Conservation (phyloP, 208 protist genomes). For the Leishmania aethiopica region DNA sequence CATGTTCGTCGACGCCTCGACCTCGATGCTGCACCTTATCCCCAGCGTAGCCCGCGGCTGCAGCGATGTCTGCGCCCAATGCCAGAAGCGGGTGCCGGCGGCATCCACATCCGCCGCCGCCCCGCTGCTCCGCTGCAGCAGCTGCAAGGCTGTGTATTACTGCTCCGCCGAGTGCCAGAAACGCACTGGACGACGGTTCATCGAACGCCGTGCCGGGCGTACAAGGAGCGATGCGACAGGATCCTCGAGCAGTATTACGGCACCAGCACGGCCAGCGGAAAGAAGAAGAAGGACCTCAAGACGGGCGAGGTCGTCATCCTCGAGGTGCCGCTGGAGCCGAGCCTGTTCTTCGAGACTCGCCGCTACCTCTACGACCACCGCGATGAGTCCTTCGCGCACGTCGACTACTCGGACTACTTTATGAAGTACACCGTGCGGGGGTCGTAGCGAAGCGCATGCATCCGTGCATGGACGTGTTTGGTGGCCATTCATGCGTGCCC, state of each 20-base stretch:
- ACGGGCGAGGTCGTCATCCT: constrained; percentile 46
- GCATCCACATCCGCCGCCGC: constrained; percentile 4
- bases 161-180: constrained; percentile 73
- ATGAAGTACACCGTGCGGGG: constrained; percentile 78
- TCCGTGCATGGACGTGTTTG: background rate
- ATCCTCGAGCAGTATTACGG: constrained; percentile 58
- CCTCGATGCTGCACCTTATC: constrained; percentile 68
- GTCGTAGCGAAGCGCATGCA: constrained; percentile 26
- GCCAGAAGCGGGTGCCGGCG: constrained; percentile 27
- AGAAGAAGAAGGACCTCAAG: constrained; percentile 30
- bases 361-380: constrained; percentile 79
- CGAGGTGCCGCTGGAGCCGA: constrained; percentile 73
- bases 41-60: constrained; percentile 60
- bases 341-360: constrained; percentile 71
- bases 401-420: constrained; percentile 80
- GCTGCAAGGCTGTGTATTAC: constrained; percentile 85
- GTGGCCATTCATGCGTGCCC: background rate
- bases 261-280: constrained; percentile 31
- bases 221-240: constrained; percentile 51
- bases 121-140: constrained; percentile 67
- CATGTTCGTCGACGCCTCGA: constrained; percentile 86
- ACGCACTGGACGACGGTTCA: constrained; percentile 68
- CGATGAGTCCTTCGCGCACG: constrained; percentile 52
- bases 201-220: constrained; percentile 53
- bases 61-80: constrained; percentile 59